Percentiles rank a stretch among this genome's conserved stretches.
Conservation (phyloP, 2,329 filamentous ascomycete genomes). For the Trichoderma polysporum region DNA sequence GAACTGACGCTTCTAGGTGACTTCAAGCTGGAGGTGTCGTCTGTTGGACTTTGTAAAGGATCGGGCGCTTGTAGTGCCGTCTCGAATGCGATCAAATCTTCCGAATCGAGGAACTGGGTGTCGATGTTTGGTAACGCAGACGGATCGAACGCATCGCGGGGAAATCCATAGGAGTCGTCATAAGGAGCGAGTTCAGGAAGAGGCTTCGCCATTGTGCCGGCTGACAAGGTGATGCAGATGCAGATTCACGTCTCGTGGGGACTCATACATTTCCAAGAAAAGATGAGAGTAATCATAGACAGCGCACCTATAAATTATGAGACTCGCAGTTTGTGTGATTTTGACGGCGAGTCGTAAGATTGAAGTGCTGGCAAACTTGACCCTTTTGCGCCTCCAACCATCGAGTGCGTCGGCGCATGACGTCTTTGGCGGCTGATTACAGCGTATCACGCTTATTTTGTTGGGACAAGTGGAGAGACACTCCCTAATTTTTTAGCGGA, state of each 20-base stretch:
- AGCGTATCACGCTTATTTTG: constrained; percentile 15
- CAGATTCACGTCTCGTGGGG: neutral
- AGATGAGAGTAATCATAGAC: neutral
- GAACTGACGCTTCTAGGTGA: constrained; percentile 44
- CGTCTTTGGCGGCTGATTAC: constrained; percentile 27
- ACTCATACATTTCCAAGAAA: neutral
- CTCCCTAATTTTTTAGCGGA: constrained; percentile 1
- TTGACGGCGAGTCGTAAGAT: neutral
- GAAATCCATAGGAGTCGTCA: constrained; percentile 52
- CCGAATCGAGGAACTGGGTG: constrained; percentile 70
- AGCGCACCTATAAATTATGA: neutral
- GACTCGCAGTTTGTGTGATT: neutral
- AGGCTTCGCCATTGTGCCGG: constrained; percentile 1
- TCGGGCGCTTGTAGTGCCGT: constrained; percentile 81
- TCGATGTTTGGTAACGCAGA: constrained; percentile 74
- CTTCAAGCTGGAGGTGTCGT: constrained; percentile 45
- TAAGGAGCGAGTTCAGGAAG: constrained; percentile 20
- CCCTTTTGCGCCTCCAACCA: neutral
- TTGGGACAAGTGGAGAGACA: constrained; percentile 11
- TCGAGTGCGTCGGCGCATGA: constrained; percentile 25
- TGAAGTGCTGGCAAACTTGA: neutral
- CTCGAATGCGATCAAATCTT: constrained; percentile 75
- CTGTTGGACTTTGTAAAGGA: constrained; percentile 61
- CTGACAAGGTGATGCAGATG: neutral
- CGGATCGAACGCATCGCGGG: constrained; percentile 64